Evolutionary conservation across 2,329 filamentous ascomycete species (phyloP).

Genomic region (Talaromyces sp.): DNA sequence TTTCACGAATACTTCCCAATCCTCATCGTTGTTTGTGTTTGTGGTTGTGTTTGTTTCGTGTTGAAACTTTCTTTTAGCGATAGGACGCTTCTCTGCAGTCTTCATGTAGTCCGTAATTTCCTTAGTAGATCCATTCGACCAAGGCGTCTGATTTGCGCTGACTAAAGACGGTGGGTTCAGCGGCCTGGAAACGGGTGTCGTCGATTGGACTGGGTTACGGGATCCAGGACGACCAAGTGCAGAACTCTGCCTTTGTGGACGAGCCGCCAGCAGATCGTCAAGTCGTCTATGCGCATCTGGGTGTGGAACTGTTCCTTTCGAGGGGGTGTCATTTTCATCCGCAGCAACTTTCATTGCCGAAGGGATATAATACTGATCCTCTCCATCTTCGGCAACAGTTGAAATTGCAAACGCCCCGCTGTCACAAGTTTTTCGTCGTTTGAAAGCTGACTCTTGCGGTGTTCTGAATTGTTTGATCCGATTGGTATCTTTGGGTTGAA

Average conservation of each 20-base stretch:
- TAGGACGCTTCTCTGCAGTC: neutral
- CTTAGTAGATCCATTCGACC: neutral
- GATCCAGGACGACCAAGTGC: slow-evolving; percentile 15
- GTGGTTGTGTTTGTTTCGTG: neutral
- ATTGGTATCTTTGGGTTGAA: slow-evolving; percentile 33
- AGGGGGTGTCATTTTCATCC: neutral
- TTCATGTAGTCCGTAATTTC: neutral
- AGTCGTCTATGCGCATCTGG: slow-evolving; percentile 26
- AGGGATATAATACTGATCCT: slow-evolving; percentile 23
- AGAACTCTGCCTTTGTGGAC: slow-evolving; percentile 24
- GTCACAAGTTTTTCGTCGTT: slow-evolving; percentile 38
- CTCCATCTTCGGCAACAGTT: slow-evolving; percentile 51
- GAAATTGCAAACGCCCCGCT: slow-evolving; percentile 38
- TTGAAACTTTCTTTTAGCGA: neutral
- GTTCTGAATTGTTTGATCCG: slow-evolving; percentile 12
- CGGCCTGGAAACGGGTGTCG: neutral
- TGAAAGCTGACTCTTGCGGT: slow-evolving; percentile 18
- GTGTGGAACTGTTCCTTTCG: slow-evolving; percentile 1
- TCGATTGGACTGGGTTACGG: slow-evolving; percentile 4
- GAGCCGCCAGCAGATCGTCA: slow-evolving; percentile 31
- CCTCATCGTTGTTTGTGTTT: neutral
- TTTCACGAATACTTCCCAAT: slow-evolving; percentile 24
- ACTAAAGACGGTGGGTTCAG: neutral
- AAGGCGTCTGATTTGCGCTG: neutral
- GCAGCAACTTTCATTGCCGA: neutral